Evolutionary conservation across 345 rosid genomes (phyloP), one percentile per base, ranked within the genome.

Genomic region (Pseudoturritis turrita): DNA sequence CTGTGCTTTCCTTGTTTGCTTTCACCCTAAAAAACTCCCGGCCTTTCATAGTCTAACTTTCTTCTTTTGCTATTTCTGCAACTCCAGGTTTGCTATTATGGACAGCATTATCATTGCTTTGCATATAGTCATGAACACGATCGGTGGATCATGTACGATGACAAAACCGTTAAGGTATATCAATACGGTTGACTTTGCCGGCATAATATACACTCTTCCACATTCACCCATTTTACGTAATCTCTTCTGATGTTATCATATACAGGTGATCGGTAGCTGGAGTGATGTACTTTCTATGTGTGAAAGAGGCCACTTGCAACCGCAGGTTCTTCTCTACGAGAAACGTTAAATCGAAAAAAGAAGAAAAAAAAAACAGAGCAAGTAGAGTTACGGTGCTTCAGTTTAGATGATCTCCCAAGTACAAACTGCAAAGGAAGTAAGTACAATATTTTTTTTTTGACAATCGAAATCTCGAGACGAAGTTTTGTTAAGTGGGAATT

Each of bases 41-140:
- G 49, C 3, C 43, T 49, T 17, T 29, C 45, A 58, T 47, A 46
- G 35, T 15, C 49, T 21, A 53, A 60, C 26, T 3, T 54, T 63
- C 40, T 51, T 56, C 19, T 75, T 45, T 15, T 70, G 39, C 44
- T 70, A 0, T 33, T 70, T 79, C 18, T 72, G 64, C 72, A 74
- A 72, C 64, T 65, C 57, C 59, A 95, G 99, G 99, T 95, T 74
- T 95, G 99, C 82, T 95, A 95, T 76, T 91, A 91, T 45, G 99
- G 99, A 68, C 99, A 89, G 70, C 99, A 95, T 79, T 95, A 95
- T 81, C 94, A 95, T 79, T 95, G 98, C 80, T 95, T 95, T 54
- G 97, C 98, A 60, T 87, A 91, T 72, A 87, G 88, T 79, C 89
- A 76, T 60, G 94, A 88, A 13, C 85, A 78, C 19, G 86, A 76